Evolutionary conservation across 2,329 filamentous ascomycete species (phyloP).

Genomic region (Metarhizium rileyi): DNA sequence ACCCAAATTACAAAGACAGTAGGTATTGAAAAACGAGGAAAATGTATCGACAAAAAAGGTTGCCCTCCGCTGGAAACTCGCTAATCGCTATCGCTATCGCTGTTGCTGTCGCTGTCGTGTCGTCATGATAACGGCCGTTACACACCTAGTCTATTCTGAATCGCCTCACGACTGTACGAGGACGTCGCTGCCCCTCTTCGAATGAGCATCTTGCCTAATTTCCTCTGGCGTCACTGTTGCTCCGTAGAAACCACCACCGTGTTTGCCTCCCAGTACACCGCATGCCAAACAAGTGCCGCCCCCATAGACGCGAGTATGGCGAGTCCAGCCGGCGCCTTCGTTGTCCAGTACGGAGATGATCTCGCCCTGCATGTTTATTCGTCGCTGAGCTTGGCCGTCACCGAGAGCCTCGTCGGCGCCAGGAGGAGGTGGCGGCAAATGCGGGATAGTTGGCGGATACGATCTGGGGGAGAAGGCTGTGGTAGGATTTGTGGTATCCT

Average conservation of each 20-base stretch:
- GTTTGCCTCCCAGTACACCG: conserved; percentile 34
- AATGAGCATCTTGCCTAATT: conserved; percentile 26
- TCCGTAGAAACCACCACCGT: conserved; percentile 42
- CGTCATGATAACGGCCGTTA: neutral
- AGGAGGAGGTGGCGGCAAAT: conserved; percentile 38
- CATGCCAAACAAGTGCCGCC: conserved; percentile 49
- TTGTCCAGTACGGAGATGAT: conserved; percentile 39
- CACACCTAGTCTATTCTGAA: neutral
- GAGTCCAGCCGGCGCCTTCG: conserved; percentile 41
- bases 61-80: neutral
- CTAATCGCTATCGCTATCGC: neutral
- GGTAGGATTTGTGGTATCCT: conserved; percentile 18
- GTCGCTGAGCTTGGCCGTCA: conserved; percentile 16
- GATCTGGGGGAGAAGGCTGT: conserved; percentile 38
- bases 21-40: neutral
- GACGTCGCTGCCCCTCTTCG: neutral
- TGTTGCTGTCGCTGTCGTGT: neutral
- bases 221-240: conserved; percentile 43
- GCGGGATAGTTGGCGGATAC: conserved; percentile 37
- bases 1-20: no score
- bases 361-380: conserved; percentile 38
- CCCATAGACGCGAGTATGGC: conserved; percentile 50
- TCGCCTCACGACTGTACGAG: conserved; percentile 1
- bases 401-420: conserved; percentile 10
- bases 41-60: neutral